Conservation (phyloP, 176 grass and related monocot genomes). For the Oryza meridionalis region DNA sequence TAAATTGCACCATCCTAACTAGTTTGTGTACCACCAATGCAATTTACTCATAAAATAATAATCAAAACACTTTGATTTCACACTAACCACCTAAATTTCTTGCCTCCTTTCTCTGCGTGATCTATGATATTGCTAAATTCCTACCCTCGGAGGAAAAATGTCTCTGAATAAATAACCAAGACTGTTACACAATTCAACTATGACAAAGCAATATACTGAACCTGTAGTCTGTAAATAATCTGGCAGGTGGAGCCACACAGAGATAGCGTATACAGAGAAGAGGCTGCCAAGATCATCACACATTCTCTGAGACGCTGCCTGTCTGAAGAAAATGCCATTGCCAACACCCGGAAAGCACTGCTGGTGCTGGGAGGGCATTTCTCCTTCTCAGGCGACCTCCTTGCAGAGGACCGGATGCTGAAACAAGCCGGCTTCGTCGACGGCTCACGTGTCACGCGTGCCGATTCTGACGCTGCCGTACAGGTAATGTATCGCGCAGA, state of each 20-base stretch:
- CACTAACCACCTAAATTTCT: too few species aligned
- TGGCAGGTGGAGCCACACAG: constrained; percentile 31
- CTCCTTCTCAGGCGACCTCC: constrained; percentile 50
- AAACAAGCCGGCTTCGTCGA: constrained; percentile 46
- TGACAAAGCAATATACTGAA: too few species aligned
- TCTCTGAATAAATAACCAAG: too few species aligned
- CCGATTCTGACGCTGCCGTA: background rate
- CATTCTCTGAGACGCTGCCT: constrained; percentile 43
- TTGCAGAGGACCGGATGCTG: constrained; percentile 52
- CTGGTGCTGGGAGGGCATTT: constrained; percentile 64
- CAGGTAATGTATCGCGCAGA: constrained; percentile 5
- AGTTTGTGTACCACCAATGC: too few species aligned
- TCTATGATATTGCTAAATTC: too few species aligned
- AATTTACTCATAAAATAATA: too few species aligned
- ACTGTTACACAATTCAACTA: too few species aligned
- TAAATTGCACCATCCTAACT: too few species aligned
- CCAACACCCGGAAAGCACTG: constrained; percentile 47
- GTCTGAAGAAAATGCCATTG: constrained; percentile 40
- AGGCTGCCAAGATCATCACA: constrained; percentile 36
- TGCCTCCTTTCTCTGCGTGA: too few species aligned
- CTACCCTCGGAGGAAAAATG: too few species aligned
- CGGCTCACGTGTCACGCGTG: background rate
- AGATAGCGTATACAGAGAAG: constrained; percentile 44
- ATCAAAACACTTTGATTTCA: too few species aligned
- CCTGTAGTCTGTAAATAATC: too few species aligned